Evolutionary conservation across 129 eudicot species (phyloP).

Genomic region (Tanacetum coccineum): DNA sequence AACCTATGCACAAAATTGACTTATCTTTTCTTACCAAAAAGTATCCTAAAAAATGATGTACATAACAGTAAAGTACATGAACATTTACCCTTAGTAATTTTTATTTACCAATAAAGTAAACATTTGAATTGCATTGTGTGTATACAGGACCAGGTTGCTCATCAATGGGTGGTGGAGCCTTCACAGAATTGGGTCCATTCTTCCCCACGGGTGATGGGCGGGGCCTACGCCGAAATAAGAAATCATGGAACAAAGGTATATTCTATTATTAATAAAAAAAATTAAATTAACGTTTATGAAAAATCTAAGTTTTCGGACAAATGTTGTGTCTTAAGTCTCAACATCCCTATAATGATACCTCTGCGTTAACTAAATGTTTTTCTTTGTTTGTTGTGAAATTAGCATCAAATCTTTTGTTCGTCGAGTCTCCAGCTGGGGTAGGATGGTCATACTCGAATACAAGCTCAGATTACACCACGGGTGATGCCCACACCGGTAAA

Average conservation of each 20-base stretch:
- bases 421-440: slow-evolving; percentile 98
- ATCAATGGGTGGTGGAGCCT: slow-evolving; percentile 96
- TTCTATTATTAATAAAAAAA: too few relatives aligned
- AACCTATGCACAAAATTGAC: neutral
- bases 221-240: slow-evolving; percentile 64
- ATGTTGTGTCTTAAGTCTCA: too few relatives aligned
- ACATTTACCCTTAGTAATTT: neutral
- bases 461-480: slow-evolving; percentile 69
- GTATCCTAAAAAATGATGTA: neutral
- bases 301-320: too few relatives aligned
- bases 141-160: slow-evolving; percentile 95
- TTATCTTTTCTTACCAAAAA: neutral
- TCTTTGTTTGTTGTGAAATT: slow-evolving; percentile 6
- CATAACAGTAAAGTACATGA: neutral
- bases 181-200: slow-evolving; percentile 96
- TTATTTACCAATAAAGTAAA: neutral
- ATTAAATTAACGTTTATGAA: too few relatives aligned
- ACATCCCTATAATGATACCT: neutral
- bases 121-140: slow-evolving; percentile 18
- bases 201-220: slow-evolving; percentile 86
- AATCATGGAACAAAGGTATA: slow-evolving; percentile 91
- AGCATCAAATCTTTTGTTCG: slow-evolving; percentile 88
- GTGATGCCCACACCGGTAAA: slow-evolving; percentile 76
- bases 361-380: neutral
- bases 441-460: slow-evolving; percentile 99